Percentiles rank a stretch among this genome's conserved stretches.
phyloP scores from a whole-genome alignment of 192 early-diverging fungal species.

The Coemansia sp. region DNA sequence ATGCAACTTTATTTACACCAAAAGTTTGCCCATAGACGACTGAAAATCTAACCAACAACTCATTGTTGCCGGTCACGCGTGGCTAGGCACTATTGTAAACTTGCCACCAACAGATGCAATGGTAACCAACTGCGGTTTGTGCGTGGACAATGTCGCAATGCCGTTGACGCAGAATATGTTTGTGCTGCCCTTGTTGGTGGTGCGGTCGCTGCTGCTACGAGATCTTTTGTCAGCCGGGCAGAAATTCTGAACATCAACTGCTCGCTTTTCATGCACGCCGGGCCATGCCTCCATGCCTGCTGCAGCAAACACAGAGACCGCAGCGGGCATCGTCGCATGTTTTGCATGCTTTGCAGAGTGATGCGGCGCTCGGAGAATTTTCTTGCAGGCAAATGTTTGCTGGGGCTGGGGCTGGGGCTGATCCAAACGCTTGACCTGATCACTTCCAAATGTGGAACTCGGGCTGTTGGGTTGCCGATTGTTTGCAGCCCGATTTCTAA shows the following conservation, averaged over 20 bases:
- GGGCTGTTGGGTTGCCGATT: conserved; percentile 4
- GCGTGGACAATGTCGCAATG: background rate
- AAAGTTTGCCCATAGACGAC: background rate
- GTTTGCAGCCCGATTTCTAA: conserved; percentile 7
- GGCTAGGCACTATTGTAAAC: conserved; percentile 18
- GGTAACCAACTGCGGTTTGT: conserved; percentile 38
- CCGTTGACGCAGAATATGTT: conserved; percentile 5
- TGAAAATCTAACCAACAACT: background rate
- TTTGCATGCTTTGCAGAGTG: background rate
- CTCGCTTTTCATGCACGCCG: background rate
- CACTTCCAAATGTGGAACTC: conserved; percentile 10
- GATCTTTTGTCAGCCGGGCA: background rate
- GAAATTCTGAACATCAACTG: background rate
- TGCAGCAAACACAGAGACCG: background rate
- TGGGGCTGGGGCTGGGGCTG: conserved; percentile 7
- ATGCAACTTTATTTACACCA: conserved; percentile 8
- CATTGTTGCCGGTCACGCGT: background rate
- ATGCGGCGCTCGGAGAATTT: background rate
- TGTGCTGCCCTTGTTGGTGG: background rate
- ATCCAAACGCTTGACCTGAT: conserved; percentile 3
- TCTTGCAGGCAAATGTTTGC: background rate
- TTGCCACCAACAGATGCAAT: conserved; percentile 12
- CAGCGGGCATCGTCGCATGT: background rate
- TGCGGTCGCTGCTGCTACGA: background rate
- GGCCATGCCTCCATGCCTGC: background rate